Conservation (phyloP, 176 grass and related monocot genomes). For the Eleusine coracana region DNA sequence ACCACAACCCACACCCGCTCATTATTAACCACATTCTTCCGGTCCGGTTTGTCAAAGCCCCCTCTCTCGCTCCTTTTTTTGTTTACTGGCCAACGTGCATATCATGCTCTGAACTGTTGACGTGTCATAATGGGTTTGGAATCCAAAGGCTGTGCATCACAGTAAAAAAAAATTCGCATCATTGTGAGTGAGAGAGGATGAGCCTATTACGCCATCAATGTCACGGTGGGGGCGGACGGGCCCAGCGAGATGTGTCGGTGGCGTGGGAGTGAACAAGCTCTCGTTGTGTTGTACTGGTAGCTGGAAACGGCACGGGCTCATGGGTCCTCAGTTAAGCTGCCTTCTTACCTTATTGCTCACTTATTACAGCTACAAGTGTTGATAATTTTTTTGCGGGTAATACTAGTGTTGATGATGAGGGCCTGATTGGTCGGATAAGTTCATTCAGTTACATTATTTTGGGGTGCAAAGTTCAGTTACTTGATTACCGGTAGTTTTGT, state of each 20-base stretch:
- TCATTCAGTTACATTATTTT: not conserved
- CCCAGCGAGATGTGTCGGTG: not conserved
- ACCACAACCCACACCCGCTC: not conserved
- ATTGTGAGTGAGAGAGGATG: not conserved
- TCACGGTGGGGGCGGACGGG: not conserved
- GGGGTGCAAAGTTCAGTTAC: not conserved
- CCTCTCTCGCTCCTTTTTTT: not conserved
- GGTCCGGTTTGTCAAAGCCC: not conserved
- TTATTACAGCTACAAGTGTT: not conserved
- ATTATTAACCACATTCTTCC: not conserved
- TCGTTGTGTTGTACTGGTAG: not conserved
- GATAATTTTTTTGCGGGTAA: not conserved
- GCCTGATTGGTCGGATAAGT: not conserved
- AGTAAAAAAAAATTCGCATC: not conserved
- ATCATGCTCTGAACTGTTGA: constrained; percentile 1
- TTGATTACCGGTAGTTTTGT: not conserved
- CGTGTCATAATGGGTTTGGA: not conserved
- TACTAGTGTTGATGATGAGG: not conserved
- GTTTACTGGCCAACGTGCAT: not conserved
- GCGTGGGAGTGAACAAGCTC: not conserved
- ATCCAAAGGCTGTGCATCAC: not conserved
- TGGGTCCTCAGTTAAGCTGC: not conserved
- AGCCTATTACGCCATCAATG: constrained; percentile 12
- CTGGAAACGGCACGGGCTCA: not conserved
- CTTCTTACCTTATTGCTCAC: not conserved